Evolutionary conservation across 495 filamentous ascomycete species (phyloP), one percentile per base, ranked within the genome.

Genomic region (Podospora pseudocomata): DNA sequence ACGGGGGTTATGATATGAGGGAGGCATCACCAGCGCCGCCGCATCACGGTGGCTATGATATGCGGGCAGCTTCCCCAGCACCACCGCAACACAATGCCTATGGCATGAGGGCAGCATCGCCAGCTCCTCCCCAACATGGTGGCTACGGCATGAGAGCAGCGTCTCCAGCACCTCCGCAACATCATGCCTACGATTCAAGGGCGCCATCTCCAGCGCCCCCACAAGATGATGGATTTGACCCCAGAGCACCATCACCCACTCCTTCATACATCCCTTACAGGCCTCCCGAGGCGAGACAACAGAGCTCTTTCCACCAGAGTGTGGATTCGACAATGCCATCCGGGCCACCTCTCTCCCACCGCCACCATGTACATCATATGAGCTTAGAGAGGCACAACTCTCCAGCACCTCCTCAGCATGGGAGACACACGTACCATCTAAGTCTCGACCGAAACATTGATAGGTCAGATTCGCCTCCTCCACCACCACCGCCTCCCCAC

Each of bases 1-100:
- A 82, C 13, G 82, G 83, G 34, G 71, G 67, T 54, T 72, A 77
- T 58, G 68, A 68, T 39, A 80, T 83, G 20, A 80, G 87, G 69
- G 86, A 84, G 16, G 86, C 87, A n/a, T 90, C 89, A 26, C 89
- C 89, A 26, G 82, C 83, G 54, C 82, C 79, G n/a, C 73, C 39
- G 15, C 39, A 78, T 28, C 65, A 67, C 53, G n/a, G 23, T 58
- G 28, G 39, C 39, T 53, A 60, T 23, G 30, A 18, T 49, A 65
- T 68, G 9, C 49, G 70, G n/a, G 70, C 64, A 28, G 32, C 58
- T 6, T 71, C 69, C 11, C 69, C 68, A 32, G 68, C 56, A 30
- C 68, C 57, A 13, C 23, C 11, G 32, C 23, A 61, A 26, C 30
- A 61, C 26, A 13, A 28, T 32, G 59, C 11, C 5, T 61, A 28